Evolutionary conservation across 1,139 yeast species (phyloP).

Genomic region (Zygosaccharomyces sapae): DNA sequence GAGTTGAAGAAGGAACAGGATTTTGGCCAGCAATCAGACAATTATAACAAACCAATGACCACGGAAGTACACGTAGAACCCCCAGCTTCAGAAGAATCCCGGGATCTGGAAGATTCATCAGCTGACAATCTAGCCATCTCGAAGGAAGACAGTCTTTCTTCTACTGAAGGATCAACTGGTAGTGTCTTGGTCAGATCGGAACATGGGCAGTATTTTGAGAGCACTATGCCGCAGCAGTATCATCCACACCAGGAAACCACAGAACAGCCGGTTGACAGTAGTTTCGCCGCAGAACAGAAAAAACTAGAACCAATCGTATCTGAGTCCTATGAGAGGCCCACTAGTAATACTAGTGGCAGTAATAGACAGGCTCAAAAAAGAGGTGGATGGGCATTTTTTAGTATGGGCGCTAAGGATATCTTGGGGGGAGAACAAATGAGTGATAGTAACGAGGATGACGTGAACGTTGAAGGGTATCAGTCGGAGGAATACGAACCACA

Average conservation of each 20-base stretch:
- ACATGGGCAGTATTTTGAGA: not conserved
- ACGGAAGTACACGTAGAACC: not conserved
- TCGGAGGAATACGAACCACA: not conserved
- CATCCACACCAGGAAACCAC: not conserved
- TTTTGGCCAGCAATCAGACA: not conserved
- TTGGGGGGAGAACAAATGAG: conserved; percentile 1
- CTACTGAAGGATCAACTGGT: not conserved
- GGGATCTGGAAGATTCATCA: not conserved
- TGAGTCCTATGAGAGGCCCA: not conserved
- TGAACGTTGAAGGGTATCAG: not conserved
- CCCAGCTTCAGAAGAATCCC: conserved; percentile 5
- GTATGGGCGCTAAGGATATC: conserved; percentile 4
- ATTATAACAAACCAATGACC: not conserved
- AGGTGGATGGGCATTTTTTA: conserved; percentile 6
- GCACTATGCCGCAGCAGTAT: not conserved
- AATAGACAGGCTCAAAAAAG: conserved; percentile 4
- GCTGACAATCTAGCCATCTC: conserved; percentile 3
- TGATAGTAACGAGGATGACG: not conserved
- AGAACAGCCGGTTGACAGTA: not conserved
- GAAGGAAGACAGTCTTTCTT: conserved; percentile 1
- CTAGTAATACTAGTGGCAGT: not conserved
- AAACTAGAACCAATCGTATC: not conserved
- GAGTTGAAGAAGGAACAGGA: conserved; percentile 13
- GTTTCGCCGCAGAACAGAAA: not conserved
- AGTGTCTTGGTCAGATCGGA: not conserved